Percentiles rank a stretch among this genome's conserved stretches.
Evolutionary conservation across 2,329 filamentous ascomycete species (phyloP).

Genomic region (Cercospora citrullina): DNA sequence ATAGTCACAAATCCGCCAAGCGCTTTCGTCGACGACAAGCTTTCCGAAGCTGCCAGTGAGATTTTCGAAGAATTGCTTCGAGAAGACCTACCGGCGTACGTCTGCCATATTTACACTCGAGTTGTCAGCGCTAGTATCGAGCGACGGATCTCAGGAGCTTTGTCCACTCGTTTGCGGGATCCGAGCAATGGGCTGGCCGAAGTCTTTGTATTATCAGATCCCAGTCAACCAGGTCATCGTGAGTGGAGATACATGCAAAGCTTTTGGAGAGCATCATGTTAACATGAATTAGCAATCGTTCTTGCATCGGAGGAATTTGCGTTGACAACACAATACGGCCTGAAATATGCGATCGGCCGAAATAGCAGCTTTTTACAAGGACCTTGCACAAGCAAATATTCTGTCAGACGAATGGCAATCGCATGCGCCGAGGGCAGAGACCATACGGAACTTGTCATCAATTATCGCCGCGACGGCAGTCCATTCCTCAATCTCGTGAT

Average conservation of each 20-base stretch:
- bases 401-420: slow-evolving; percentile 61
- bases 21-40: slow-evolving; percentile 49
- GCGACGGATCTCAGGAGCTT: slow-evolving; percentile 64
- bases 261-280: neutral
- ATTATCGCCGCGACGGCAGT: slow-evolving; percentile 71
- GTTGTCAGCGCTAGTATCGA: slow-evolving; percentile 67
- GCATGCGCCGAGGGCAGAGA: slow-evolving; percentile 63
- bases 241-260: neutral
- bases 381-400: slow-evolving; percentile 65
- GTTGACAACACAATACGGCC: slow-evolving; percentile 70
- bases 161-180: slow-evolving; percentile 63
- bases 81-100: slow-evolving; percentile 70
- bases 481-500: slow-evolving; percentile 77
- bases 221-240: slow-evolving; percentile 67
- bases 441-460: slow-evolving; percentile 71
- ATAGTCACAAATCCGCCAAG: slow-evolving; percentile 11
- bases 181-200: slow-evolving; percentile 72
- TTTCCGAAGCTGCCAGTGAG: slow-evolving; percentile 62
- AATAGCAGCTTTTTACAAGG: slow-evolving; percentile 80
- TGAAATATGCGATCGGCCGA: slow-evolving; percentile 69
- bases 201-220: slow-evolving; percentile 74
- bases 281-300: slow-evolving; percentile 56
- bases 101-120: slow-evolving; percentile 66
- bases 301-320: slow-evolving; percentile 77
- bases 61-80: slow-evolving; percentile 64